phyloP scores from a whole-genome alignment of 495 filamentous ascomycete species.

The Bathelium albidoporum region DNA sequence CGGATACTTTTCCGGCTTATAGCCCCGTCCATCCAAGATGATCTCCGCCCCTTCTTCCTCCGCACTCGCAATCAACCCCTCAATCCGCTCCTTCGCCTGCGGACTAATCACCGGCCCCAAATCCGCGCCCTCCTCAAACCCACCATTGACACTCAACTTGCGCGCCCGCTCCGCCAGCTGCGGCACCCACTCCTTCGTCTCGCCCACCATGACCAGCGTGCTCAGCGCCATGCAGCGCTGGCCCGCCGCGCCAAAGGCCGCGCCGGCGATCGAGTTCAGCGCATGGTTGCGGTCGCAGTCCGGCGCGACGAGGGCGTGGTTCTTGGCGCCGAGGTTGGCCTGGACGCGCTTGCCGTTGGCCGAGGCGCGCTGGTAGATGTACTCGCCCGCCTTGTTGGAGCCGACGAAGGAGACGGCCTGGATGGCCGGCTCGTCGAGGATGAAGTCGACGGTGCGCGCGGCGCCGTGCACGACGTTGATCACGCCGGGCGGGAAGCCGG shows the following conservation, averaged over 20 bases:
- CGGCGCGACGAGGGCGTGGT: slow-evolving; percentile 89
- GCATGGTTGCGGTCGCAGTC: slow-evolving; percentile 98
- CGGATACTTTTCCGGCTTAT: slow-evolving; percentile 83
- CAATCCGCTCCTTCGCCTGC: slow-evolving; percentile 85
- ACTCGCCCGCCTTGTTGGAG: slow-evolving; percentile 92
- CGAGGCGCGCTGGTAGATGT: slow-evolving; percentile 84
- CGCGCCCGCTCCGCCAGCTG: slow-evolving; percentile 90
- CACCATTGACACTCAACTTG: slow-evolving; percentile 79
- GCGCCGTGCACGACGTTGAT: slow-evolving; percentile 92
- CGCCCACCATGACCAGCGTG: slow-evolving; percentile 85
- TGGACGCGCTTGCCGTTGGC: slow-evolving; percentile 93
- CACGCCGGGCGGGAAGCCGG: slow-evolving; percentile 88
- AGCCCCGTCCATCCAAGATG: slow-evolving; percentile 83
- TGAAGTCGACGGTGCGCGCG: slow-evolving; percentile 88
- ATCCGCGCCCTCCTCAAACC: slow-evolving; percentile 90
- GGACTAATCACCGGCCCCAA: slow-evolving; percentile 93
- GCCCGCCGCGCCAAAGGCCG: slow-evolving; percentile 92
- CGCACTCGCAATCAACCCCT: slow-evolving; percentile 75
- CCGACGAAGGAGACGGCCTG: slow-evolving; percentile 98
- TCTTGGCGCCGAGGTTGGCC: slow-evolving; percentile 96
- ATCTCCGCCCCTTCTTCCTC: slow-evolving; percentile 92
- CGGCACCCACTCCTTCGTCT: slow-evolving; percentile 84
- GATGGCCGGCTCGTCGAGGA: slow-evolving; percentile 89
- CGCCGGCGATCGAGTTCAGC: slow-evolving; percentile 85
- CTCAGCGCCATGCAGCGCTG: slow-evolving; percentile 98